These are phyloP conservation scores for Neurospora tetrasperma DNA, from an alignment of 495 filamentous ascomycete genomes.

Conservation along the genomic window DNA sequence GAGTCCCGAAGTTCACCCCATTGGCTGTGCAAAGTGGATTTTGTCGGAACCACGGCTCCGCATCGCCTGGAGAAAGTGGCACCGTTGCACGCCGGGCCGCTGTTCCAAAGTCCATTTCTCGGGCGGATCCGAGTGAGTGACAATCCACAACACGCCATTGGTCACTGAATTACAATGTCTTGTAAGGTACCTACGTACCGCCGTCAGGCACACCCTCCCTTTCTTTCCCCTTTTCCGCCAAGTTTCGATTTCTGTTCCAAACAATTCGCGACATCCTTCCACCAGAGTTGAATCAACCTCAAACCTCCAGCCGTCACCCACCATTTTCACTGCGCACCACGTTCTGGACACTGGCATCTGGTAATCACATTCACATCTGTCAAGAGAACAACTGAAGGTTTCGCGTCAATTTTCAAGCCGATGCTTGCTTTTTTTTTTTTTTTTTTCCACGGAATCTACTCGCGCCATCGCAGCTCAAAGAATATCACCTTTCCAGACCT, in stretches of 20 bases:
- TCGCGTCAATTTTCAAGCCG: not conserved
- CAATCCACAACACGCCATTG: not conserved
- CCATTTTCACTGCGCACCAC: not conserved
- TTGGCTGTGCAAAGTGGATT: not conserved
- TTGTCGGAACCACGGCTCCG: conserved; percentile 26
- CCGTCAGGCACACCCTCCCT: not conserved
- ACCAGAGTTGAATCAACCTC: not conserved
- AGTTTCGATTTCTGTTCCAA: not conserved
- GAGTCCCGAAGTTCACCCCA: not conserved
- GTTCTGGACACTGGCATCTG: not conserved
- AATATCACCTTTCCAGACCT: not conserved
- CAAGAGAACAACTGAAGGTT: not conserved
- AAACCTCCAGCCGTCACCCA: not conserved
- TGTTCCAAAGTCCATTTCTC: conserved; percentile 16
- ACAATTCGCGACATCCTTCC: not conserved
- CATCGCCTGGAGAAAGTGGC: conserved; percentile 26
- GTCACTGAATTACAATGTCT: too few species aligned
- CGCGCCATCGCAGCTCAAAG: not conserved
- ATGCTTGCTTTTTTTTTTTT: not conserved
- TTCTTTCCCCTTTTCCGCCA: not conserved
- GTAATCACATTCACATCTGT: not conserved
- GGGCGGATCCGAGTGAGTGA: conserved; percentile 4
- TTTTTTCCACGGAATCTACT: too few species aligned
- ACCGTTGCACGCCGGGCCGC: conserved; percentile 25
- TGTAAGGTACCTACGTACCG: too few species aligned